Base-by-base conservation (phyloP, 2,329 filamentous ascomycete genomes). In the Elsinoe ampelina region DNA sequence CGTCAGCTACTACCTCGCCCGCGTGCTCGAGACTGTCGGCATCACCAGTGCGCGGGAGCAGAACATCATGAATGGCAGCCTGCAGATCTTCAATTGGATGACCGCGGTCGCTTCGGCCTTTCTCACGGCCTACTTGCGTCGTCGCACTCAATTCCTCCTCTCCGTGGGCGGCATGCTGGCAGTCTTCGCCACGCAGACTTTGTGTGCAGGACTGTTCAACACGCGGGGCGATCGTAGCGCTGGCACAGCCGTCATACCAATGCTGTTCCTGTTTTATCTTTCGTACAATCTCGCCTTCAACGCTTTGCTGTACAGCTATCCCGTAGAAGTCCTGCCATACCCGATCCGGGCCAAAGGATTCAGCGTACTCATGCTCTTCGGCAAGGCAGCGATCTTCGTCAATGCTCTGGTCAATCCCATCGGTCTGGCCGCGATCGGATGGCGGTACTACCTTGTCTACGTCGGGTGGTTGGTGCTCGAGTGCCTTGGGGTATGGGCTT, bases 81-180 rank as follows among this genome's bases (percentile, higher is more conserved):
- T 82, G 67, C 83, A 77, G 7, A 77, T 82, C 36, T 75, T 84
- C 73, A 72, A 82, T 64, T 70, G 86, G 11, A 66, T 67, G 26
- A 58, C 65, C 56, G 82, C 82, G 65, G 80, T 82, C 59, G 81
- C 81, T 58, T 59, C 57, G 34, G 65, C 65, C 39, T 62, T 68
- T 43, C 60, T 68, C n/a, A 63, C 67, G 47, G 68, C 70, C 43
- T 59, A 62, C 10, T 41, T 69, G 17, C 67, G 66, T 34, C 63
- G 67, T 7, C 61, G 67, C 2, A 61, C 61, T 1, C 59, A 69
- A 17, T 69, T 68, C 62, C 60, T 67, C 35, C 61, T 59, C 36
- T 68, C 67, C 32, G 67, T 64, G n/a, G 60, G 60, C 51, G 70
- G 70, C 36, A 73, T 73, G 71, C 62, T 68, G 45, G 38, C 67